Percentiles rank a stretch among this genome's conserved stretches.
Evolutionary conservation across 2,329 filamentous ascomycete genomes (phyloP).

Genomic region (Cercospora berteroae): DNA sequence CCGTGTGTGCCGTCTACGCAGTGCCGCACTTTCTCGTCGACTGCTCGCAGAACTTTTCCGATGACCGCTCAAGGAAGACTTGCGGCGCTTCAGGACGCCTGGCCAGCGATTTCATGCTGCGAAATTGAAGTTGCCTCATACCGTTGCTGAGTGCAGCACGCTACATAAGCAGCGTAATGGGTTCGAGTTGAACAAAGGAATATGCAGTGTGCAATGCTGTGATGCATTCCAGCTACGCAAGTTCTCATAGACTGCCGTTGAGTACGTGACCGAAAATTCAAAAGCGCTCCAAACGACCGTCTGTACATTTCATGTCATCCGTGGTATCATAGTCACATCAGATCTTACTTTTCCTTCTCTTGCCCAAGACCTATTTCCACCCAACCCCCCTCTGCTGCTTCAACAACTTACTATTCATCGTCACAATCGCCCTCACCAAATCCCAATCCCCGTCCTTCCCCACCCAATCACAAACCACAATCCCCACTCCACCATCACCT

Average conservation of each 20-base stretch:
- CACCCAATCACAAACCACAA: conserved; percentile 93
- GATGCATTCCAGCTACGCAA: not conserved
- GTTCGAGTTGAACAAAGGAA: not conserved
- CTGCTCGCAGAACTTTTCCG: too few relatives aligned
- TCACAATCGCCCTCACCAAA: conserved; percentile 78
- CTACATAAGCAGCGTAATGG: not conserved
- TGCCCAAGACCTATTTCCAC: conserved; percentile 14
- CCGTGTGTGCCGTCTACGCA: too few relatives aligned
- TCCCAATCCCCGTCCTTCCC: conserved; percentile 88
- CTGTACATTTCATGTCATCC: not conserved
- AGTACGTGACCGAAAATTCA: not conserved
- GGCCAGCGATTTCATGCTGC: too few relatives aligned
- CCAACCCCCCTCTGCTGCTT: conserved; percentile 26
- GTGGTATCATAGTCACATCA: not conserved
- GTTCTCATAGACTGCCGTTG: not conserved
- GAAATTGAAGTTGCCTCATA: too few relatives aligned
- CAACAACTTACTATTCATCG: conserved; percentile 64
- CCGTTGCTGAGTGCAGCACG: too few relatives aligned
- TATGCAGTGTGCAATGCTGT: not conserved
- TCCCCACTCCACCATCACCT: conserved; percentile 67
- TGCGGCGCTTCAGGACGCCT: too few relatives aligned
- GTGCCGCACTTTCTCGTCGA: too few relatives aligned
- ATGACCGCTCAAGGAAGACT: too few relatives aligned
- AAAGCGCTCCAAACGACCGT: not conserved
- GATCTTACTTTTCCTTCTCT: not conserved